phyloP scores from a whole-genome alignment of 129 eudicot species.

The Chrysanthemum makinoi region DNA sequence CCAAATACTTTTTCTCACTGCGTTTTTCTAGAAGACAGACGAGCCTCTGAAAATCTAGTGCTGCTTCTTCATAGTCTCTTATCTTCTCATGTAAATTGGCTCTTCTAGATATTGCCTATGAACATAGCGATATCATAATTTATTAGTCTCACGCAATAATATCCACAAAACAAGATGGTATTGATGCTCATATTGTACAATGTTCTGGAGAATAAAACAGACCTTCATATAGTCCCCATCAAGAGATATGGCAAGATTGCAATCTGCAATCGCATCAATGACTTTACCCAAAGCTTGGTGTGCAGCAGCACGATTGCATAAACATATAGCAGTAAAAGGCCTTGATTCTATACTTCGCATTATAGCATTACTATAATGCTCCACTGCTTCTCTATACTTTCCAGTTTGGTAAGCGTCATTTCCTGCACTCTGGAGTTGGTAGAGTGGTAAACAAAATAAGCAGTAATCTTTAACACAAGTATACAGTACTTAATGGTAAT shows the following conservation, averaged over 20 bases:
- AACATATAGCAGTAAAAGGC: slow-evolving; percentile 79
- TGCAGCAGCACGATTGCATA: slow-evolving; percentile 98
- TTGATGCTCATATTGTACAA: background rate
- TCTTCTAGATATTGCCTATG: slow-evolving; percentile 81
- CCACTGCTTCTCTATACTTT: slow-evolving; percentile 68
- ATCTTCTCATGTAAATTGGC: slow-evolving; percentile 89
- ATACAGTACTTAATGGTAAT: background rate
- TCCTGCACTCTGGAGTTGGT: slow-evolving; percentile 59
- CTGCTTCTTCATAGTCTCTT: slow-evolving; percentile 83
- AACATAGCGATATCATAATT: background rate
- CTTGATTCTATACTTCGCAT: slow-evolving; percentile 60
- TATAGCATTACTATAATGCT: slow-evolving; percentile 73
- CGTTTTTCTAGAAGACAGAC: slow-evolving; percentile 59
- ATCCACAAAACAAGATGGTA: background rate
- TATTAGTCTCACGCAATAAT: background rate
- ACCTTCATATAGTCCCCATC: slow-evolving; percentile 76
- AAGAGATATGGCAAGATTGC: slow-evolving; percentile 90
- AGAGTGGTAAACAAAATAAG: slow-evolving; percentile 7
- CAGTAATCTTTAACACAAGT: background rate
- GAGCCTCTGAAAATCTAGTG: slow-evolving; percentile 54
- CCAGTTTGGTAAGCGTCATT: slow-evolving; percentile 77
- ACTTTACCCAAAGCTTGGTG: slow-evolving; percentile 78
- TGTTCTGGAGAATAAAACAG: background rate
- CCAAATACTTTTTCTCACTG: slow-evolving; percentile 27
- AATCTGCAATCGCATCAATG: slow-evolving; percentile 90